Evolutionary conservation across 352 stramenopile species (phyloP), one percentile per base, ranked within the genome.

Genomic region (Pythium rhizo-oryzae): DNA sequence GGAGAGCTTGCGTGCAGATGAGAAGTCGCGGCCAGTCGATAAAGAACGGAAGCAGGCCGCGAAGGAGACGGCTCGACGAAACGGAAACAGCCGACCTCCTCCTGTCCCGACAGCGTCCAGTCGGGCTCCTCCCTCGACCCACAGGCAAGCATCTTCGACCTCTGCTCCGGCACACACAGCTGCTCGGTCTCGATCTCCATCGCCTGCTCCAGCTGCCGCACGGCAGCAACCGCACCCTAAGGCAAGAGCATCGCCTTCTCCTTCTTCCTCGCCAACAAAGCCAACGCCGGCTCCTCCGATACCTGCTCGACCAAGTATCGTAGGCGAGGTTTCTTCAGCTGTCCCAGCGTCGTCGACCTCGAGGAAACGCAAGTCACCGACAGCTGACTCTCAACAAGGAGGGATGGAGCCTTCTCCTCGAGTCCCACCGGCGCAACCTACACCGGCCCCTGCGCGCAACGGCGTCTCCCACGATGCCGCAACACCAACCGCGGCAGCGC

Each of bases 361-460:
- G 23, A 51, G 52, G 8, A 55, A 67, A 19, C 61, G 56, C 13
- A 62, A 62, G 43, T 33, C 46, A 33, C 58, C 44, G 3, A 21
- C 47, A n/a, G 33, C 23, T 23, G 44, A 57, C 33, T 11, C 19
- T 15, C 33, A 50, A 11, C 28, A 33, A 18, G 9, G 8, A 43
- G 15, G 9, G 24, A 19, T 44, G 44, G 44, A 37, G 18, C 30
- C 3, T 33, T 33, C 28, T 33, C 6, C 28, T 33, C 28, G 28
- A 7, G 28, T 33, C 28, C 28, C 2, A 33, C 28, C 28, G 28
- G 28, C 6, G 28, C 28, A 33, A 33, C 28, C 28, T 6, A 33
- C 28, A 33, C n/a, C 33, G 47, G 16, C n/a, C 1, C 54, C 37
- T 60, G 33, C n/a, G 11, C 33, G 33, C 3, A 21, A 16, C 11